phyloP scores from a whole-genome alignment of 75 land plant species.

The Cunninghamia lanceolata region DNA sequence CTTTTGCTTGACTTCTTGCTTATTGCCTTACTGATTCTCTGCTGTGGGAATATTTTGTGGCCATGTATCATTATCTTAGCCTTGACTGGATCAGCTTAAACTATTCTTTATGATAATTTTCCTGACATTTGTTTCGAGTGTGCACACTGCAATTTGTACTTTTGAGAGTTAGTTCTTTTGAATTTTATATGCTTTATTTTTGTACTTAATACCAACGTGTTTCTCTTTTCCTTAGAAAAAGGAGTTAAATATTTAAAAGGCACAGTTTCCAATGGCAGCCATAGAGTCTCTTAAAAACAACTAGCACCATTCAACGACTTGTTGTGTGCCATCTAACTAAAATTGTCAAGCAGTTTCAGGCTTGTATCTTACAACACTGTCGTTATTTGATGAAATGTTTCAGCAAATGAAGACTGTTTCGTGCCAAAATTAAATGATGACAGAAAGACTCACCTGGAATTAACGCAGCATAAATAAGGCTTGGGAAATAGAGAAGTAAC shows the following conservation, averaged over 20 bases:
- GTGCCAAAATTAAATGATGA: too few relatives aligned
- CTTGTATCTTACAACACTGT: neutral
- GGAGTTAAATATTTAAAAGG: neutral
- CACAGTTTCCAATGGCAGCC: neutral
- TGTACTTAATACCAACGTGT: neutral
- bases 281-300: neutral
- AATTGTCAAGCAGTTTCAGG: neutral
- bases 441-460: too few relatives aligned
- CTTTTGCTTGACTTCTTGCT: too few relatives aligned
- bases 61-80: too few relatives aligned
- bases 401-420: too few relatives aligned
- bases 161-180: neutral
- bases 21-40: too few relatives aligned
- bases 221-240: neutral
- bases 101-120: neutral
- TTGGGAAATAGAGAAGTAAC: too few relatives aligned
- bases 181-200: neutral
- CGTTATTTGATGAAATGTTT: neutral
- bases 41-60: too few relatives aligned
- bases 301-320: neutral
- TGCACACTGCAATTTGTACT: neutral
- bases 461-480: too few relatives aligned
- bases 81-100: neutral
- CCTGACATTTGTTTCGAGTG: neutral
- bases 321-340: neutral